Percentiles rank a stretch among this genome's conserved stretches.
Conservation (phyloP, 371 early-diverging fungal species). For the Sporodiniella umbellata region DNA sequence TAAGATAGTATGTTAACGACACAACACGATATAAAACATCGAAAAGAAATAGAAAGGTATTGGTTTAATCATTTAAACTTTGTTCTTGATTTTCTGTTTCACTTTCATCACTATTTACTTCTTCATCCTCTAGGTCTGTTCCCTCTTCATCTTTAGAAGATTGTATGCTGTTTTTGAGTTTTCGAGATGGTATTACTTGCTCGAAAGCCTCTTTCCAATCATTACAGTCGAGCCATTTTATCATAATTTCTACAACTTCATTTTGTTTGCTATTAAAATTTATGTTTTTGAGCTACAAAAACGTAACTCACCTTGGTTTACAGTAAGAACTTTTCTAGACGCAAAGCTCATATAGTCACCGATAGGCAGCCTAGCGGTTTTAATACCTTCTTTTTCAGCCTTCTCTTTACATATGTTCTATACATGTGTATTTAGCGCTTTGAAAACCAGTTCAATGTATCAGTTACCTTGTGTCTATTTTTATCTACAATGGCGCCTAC, state of each 20-base stretch:
- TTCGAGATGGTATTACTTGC: constrained; percentile 85
- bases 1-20: too few relatives aligned
- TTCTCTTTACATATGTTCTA: constrained; percentile 73
- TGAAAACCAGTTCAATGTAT: too few relatives aligned
- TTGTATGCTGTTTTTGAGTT: constrained; percentile 52
- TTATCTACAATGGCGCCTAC: constrained; percentile 96
- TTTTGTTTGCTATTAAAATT: neutral
- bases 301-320: constrained; percentile 91
- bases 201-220: constrained; percentile 83
- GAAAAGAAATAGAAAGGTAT: too few relatives aligned
- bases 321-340: constrained; percentile 84
- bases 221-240: constrained; percentile 62
- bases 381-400: constrained; percentile 73
- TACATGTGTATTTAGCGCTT: neutral
- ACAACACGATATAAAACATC: too few relatives aligned
- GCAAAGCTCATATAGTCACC: constrained; percentile 76
- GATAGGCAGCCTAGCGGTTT: constrained; percentile 86
- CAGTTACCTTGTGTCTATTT: constrained; percentile 78
- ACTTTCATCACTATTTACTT: constrained; percentile 6
- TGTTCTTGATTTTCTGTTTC: constrained; percentile 18
- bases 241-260: constrained; percentile 78
- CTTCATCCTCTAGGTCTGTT: neutral
- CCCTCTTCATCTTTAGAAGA: constrained; percentile 18
- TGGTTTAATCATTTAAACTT: too few relatives aligned
- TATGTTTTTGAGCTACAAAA: neutral